Evolutionary conservation across 2,329 filamentous ascomycete genomes (phyloP), one percentile per base, ranked within the genome.

Genomic region (Fusarium torreyae): DNA sequence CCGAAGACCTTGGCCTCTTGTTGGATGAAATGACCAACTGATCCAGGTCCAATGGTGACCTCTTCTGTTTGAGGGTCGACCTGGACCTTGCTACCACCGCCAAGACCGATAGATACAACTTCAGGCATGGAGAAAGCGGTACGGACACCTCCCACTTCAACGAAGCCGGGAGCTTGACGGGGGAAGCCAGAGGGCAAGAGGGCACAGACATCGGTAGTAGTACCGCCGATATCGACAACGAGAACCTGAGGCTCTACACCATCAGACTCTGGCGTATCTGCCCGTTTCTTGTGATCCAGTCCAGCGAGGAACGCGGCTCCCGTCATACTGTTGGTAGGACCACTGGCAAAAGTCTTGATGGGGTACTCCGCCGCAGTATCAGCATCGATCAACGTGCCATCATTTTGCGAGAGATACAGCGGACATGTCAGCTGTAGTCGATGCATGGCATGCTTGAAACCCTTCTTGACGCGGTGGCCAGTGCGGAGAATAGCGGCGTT

Each of bases 141-240:
- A 15, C 87, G 80, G 0, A 90, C 87, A 2, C 87, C 87, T 3
- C 84, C 86, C 6, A 90, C 80, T 56, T 88, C 85, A 11, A 86
- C 85, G 54, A 86, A 89, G 0, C 85, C 86, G 0, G 87, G 83
- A 5, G 88, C 87, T 65, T 89, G 87, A 20, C 87, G 82, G 0
- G 88, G 88, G 46, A 89, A 89, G 0, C 88, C 88, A 4, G 84
- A 88, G 0, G 86, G 83, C 2, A 89, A 78, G 3, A 90, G 75
- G 1, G 87, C 81, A 26, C 87, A 87, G 10, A 89, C 84, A 74
- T 90, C 88, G 3, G 87, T 87, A 0, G 87, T 90, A 0, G 88
- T 90, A 17, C 88, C 88, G 9, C 88, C 88, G 28, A 90, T 83
- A 68, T 90, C 88, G 3, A 89, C 82, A 0, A 88, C 86, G 43